Conservation (phyloP, 106 monocot species). For the Dendrobium officinale region DNA sequence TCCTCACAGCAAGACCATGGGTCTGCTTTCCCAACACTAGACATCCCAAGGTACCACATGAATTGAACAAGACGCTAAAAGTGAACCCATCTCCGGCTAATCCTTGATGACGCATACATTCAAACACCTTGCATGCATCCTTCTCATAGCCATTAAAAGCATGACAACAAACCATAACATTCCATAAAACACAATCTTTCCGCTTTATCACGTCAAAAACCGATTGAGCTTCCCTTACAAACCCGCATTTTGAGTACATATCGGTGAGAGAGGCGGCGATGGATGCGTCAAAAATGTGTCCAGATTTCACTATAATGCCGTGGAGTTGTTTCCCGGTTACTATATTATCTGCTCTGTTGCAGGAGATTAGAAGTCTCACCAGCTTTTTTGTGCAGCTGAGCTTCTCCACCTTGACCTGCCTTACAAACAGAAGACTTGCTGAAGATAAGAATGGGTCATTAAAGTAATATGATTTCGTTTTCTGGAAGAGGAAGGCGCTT, state of each 20-base stretch:
- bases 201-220: slow-evolving; percentile 30
- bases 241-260: slow-evolving; percentile 35
- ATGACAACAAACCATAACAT: slow-evolving; percentile 50
- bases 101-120: slow-evolving; percentile 24
- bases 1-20: slow-evolving; percentile 32
- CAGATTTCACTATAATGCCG: slow-evolving; percentile 25
- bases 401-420: slow-evolving; percentile 4
- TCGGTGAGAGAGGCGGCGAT: slow-evolving; percentile 25
- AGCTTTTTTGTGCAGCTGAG: neutral
- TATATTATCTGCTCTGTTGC: neutral
- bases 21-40: slow-evolving; percentile 14
- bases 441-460: too few relatives aligned
- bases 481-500: too few relatives aligned
- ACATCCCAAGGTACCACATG: slow-evolving; percentile 10
- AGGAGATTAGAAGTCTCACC: neutral
- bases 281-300: slow-evolving; percentile 17
- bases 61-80: slow-evolving; percentile 35
- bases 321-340: slow-evolving; percentile 21
- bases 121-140: slow-evolving; percentile 26
- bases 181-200: slow-evolving; percentile 45
- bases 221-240: slow-evolving; percentile 14
- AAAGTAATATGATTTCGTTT: too few relatives aligned
- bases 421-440: too few relatives aligned
- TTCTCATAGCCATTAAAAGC: slow-evolving; percentile 17
- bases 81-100: slow-evolving; percentile 35